Evolutionary conservation across 768 basidiomycete genomes (phyloP), one percentile per base, ranked within the genome.

Genomic region (Filobasidium wieringae): DNA sequence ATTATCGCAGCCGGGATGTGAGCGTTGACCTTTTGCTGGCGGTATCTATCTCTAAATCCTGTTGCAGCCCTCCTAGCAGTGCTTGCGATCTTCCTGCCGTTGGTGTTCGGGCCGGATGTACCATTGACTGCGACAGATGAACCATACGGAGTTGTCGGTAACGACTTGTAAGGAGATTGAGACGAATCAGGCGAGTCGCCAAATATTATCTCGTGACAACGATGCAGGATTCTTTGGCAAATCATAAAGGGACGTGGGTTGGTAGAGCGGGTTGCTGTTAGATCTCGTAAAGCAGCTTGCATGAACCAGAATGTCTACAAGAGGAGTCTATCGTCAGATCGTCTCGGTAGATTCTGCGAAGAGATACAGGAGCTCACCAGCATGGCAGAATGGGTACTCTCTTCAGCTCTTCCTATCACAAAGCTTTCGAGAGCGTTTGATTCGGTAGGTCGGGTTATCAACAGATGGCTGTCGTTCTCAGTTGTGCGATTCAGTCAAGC

Each of bases 151-250:
- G 79, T 15, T 80, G 70, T 65, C 74, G 76, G 85, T 4, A 67
- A 72, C 7, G 79, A 77, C 14, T 81, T 77, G 70, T 92, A 92
- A 0, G 88, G 86, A 2, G 82, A 78, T 9, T 79, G 74, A 11
- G 79, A 75, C 7, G 84, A 80, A 24, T 82, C 77, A 11, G 90
- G 82, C 32, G 86, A 78, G 73, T 96, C 88, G 47, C 83, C 83
- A 71, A 95, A 99, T 67, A 99, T 93, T 72, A 97, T 91, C 76
- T 91, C 86, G 74, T 97, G 92, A 68, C 92, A 92, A 71, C 81
- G 81, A 71, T 87, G 87, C 58, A 96, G 77, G 36, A 91, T 82
- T 60, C 93, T 82, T 74, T 92, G 89, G 72, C 95, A 97, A 58
- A 93, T 85, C 49, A 82, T 77, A 75, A 96, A 96, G 0, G 90